phyloP scores from a whole-genome alignment of 139 green algal species.

The Coccomyxa sp. region DNA sequence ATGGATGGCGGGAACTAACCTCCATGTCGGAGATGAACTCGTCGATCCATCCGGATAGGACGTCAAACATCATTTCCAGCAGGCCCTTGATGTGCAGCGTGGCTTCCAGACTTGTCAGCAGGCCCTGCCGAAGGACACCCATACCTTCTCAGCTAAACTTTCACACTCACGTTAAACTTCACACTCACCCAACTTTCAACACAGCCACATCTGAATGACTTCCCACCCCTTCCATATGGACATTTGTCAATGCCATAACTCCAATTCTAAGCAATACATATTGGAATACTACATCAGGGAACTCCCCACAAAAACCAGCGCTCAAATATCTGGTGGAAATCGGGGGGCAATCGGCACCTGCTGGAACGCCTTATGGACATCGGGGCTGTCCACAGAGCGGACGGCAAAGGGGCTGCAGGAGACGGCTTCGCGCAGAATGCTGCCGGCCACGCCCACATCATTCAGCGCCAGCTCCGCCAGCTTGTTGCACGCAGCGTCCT shows the following conservation, averaged over 20 bases:
- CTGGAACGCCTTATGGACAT: conserved; percentile 47
- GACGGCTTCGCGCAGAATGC: conserved; percentile 42
- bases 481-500: conserved; percentile 70
- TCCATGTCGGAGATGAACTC: conserved; percentile 26
- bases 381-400: conserved; percentile 13
- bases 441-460: conserved; percentile 23
- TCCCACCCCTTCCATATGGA: no score
- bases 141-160: background rate
- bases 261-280: no score
- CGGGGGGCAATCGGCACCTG: conserved; percentile 8
- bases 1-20: background rate
- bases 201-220: background rate
- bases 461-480: conserved; percentile 65
- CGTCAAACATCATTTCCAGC: conserved; percentile 78
- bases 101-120: conserved; percentile 28
- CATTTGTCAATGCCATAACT: no score
- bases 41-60: conserved; percentile 52
- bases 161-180: background rate
- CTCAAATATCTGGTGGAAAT: no score
- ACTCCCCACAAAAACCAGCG: no score
- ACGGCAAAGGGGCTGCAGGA: conserved; percentile 17
- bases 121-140: conserved; percentile 39
- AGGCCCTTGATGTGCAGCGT: conserved; percentile 47
- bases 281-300: no score
- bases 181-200: background rate